These are phyloP conservation scores for Chara braunii DNA, from an alignment of 139 green algal species.

Conservation along the genomic window DNA sequence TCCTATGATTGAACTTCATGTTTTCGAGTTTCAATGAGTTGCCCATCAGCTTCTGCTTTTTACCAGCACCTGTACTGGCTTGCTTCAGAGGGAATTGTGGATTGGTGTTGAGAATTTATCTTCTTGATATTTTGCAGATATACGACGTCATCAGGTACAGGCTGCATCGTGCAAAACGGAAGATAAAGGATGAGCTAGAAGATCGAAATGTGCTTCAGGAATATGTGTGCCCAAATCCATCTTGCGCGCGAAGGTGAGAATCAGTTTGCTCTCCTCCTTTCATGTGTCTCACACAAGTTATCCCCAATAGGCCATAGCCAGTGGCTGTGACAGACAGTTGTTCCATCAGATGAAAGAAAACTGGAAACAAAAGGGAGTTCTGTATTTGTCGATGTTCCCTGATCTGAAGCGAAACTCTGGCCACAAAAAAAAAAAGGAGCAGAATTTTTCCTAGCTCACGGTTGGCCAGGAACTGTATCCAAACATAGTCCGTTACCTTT, in stretches of 20 bases:
- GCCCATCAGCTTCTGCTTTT: no score
- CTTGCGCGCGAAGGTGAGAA: conserved; percentile 9
- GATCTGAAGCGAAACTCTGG: no score
- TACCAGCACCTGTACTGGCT: no score
- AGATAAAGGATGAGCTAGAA: conserved; percentile 39
- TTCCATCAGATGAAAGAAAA: background rate
- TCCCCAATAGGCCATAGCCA: background rate
- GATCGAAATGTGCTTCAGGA: conserved; percentile 31
- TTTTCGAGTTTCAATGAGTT: no score
- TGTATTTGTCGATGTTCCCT: background rate
- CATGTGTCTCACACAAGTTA: background rate
- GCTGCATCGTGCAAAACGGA: conserved; percentile 22
- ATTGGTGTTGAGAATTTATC: no score
- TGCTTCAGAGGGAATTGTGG: no score
- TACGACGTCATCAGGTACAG: conserved; percentile 41
- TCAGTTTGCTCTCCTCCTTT: background rate
- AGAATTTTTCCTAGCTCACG: no score
- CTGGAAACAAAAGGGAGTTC: background rate
- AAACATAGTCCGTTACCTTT: background rate
- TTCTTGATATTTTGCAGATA: conserved; percentile 19
- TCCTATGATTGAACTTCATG: no score
- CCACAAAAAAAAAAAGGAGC: no score
- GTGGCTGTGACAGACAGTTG: background rate
- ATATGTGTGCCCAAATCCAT: conserved; percentile 27
- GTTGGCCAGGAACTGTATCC: no score